Percentiles rank a stretch among this genome's conserved stretches.
phyloP scores from a whole-genome alignment of 352 stramenopile species.

The Bremia lactucae region DNA sequence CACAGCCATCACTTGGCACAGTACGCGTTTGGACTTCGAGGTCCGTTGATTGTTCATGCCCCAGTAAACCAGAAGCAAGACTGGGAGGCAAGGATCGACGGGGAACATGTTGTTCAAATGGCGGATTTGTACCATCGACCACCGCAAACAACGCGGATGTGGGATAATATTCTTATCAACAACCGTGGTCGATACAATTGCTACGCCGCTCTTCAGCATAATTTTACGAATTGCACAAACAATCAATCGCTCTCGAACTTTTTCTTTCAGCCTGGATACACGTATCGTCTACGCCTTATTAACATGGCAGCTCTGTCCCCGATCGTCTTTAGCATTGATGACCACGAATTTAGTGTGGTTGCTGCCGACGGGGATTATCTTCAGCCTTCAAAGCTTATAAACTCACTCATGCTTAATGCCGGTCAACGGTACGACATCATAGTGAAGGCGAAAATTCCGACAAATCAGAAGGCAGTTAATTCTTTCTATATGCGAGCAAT shows the following conservation, averaged over 20 bases:
- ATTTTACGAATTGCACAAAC: slow-evolving; percentile 10
- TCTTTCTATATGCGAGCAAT: slow-evolving; percentile 27
- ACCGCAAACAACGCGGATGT: slow-evolving; percentile 7
- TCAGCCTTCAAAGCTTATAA: slow-evolving; percentile 19
- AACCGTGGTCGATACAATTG: slow-evolving; percentile 30
- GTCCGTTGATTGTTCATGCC: slow-evolving; percentile 21
- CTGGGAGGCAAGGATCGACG: slow-evolving; percentile 15
- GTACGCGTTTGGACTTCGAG: slow-evolving; percentile 27
- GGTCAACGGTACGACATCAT: slow-evolving; percentile 28
- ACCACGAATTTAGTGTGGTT: slow-evolving; percentile 26
- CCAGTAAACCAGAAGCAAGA: slow-evolving; percentile 5
- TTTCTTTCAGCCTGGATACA: slow-evolving; percentile 17
- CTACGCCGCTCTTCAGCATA: slow-evolving; percentile 8
- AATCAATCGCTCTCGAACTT: slow-evolving; percentile 17
- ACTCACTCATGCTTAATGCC: slow-evolving; percentile 16
- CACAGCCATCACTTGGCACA: slow-evolving; percentile 22
- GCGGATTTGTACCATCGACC: slow-evolving; percentile 23
- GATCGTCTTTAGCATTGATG: slow-evolving; percentile 30
- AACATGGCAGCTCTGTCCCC: slow-evolving; percentile 27
- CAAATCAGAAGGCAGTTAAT: not conserved
- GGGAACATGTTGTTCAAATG: slow-evolving; percentile 20
- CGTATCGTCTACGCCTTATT: slow-evolving; percentile 28
- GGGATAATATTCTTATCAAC: slow-evolving; percentile 31
- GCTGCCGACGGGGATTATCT: slow-evolving; percentile 21
- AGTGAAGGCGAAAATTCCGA: slow-evolving; percentile 11